Evolutionary conservation across 495 filamentous ascomycete genomes (phyloP).

Genomic region (Penicillium cataractarum): DNA sequence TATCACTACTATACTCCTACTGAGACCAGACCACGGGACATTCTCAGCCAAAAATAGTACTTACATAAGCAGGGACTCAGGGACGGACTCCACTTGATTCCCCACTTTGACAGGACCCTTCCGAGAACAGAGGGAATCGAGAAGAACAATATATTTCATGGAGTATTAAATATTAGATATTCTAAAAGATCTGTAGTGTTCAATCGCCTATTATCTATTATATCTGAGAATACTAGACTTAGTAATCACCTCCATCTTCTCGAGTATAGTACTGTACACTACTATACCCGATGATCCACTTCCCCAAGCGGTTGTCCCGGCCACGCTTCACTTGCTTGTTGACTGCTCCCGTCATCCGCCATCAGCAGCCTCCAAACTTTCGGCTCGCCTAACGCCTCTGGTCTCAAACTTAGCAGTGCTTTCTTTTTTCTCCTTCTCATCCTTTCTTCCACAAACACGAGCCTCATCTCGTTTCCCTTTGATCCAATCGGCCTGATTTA

Average conservation of each 20-base stretch:
- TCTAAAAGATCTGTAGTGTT: no score
- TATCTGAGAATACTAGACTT: no score
- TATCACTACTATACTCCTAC: background rate
- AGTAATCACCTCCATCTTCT: no score
- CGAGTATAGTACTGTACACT: no score
- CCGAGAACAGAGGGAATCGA: background rate
- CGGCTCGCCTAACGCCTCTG: background rate
- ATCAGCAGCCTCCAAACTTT: slow-evolving; percentile 10
- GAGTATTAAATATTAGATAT: no score
- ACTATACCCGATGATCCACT: no score
- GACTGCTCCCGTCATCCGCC: slow-evolving; percentile 11
- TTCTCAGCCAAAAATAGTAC: slow-evolving; percentile 13
- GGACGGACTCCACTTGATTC: slow-evolving; percentile 1
- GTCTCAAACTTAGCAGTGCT: background rate
- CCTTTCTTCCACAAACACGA: slow-evolving; percentile 1
- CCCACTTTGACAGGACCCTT: slow-evolving; percentile 22
- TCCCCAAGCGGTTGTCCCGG: slow-evolving; percentile 24
- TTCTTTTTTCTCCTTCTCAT: background rate
- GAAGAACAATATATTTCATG: background rate
- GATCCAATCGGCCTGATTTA: slow-evolving; percentile 4
- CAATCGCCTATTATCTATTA: no score
- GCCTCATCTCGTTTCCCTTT: no score
- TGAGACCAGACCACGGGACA: background rate
- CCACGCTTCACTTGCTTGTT: slow-evolving; percentile 22
- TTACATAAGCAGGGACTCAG: background rate